Conservation (phyloP, 805 yeast species). For the Wickerhamiella sorbophila region DNA sequence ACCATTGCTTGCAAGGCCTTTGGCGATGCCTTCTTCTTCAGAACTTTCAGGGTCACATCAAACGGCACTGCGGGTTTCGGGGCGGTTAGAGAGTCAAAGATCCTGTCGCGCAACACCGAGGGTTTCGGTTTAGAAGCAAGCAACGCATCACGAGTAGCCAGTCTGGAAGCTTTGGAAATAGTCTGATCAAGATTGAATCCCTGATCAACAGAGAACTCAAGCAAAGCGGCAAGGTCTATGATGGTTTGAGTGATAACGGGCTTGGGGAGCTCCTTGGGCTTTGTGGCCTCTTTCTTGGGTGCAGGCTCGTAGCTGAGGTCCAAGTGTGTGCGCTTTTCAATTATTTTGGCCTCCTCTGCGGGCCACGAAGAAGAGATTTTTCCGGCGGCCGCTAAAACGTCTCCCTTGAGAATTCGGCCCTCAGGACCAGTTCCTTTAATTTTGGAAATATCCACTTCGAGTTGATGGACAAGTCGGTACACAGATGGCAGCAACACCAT, state of each 20-base stretch:
- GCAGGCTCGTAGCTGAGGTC: conserved; percentile 45
- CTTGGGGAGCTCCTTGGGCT: conserved; percentile 10
- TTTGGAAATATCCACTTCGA: conserved; percentile 22
- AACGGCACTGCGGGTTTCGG: conserved; percentile 32
- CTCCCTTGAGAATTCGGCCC: conserved; percentile 87
- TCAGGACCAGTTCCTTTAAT: conserved; percentile 88
- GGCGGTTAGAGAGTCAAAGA: conserved; percentile 44
- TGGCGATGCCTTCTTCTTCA: neutral
- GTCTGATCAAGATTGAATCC: conserved; percentile 23
- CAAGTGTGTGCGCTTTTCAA: conserved; percentile 44
- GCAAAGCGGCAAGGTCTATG: conserved; percentile 12
- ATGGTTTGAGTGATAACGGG: conserved; percentile 14
- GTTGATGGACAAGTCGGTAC: neutral
- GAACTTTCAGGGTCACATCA: conserved; percentile 14
- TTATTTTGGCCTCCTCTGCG: conserved; percentile 37
- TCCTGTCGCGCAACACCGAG: conserved; percentile 38
- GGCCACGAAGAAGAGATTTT: conserved; percentile 45
- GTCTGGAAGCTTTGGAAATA: conserved; percentile 32
- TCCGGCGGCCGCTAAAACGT: conserved; percentile 75
- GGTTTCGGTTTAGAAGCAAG: conserved; percentile 28
- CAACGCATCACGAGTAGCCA: conserved; percentile 28
- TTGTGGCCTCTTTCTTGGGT: conserved; percentile 12
- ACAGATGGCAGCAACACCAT: conserved; percentile 6
- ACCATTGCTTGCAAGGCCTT: neutral
- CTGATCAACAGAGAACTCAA: conserved; percentile 18